A percentile compares a stretch with the other conserved stretches of the same genome.
Conservation (phyloP, 78 protist species). For the Creolimax fragrantissima region DNA sequence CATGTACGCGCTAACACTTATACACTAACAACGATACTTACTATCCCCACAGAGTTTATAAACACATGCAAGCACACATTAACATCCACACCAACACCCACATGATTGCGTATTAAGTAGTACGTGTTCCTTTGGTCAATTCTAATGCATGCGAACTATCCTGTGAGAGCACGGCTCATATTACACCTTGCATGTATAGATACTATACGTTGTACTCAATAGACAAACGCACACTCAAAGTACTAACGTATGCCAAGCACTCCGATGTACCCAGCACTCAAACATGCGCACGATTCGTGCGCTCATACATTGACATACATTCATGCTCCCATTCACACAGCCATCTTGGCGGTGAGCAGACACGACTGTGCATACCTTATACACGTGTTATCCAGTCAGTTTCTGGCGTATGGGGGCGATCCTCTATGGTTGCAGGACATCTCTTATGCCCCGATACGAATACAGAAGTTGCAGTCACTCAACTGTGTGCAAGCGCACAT, state of each 20-base stretch:
- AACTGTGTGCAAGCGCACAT: background rate
- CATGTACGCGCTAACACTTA: background rate
- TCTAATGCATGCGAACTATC: no score
- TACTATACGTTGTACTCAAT: no score
- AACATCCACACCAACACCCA: background rate
- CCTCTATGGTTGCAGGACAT: background rate
- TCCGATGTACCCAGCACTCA: no score
- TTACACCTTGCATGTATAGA: no score
- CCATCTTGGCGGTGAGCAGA: background rate
- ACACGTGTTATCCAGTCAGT: background rate
- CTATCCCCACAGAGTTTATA: background rate
- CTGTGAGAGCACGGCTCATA: no score
- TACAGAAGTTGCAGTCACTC: background rate
- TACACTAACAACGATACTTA: background rate
- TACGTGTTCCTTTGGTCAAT: no score
- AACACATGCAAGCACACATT: background rate
- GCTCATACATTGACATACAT: background rate
- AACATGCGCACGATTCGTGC: no score
- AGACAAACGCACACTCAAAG: background rate
- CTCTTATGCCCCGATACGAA: background rate
- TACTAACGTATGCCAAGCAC: background rate
- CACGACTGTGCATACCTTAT: background rate
- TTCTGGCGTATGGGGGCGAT: background rate
- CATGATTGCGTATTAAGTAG: no score
- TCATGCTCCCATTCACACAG: background rate